Evolutionary conservation across 2,329 filamentous ascomycete species (phyloP).

Genomic region (Claviceps quebecensis): DNA sequence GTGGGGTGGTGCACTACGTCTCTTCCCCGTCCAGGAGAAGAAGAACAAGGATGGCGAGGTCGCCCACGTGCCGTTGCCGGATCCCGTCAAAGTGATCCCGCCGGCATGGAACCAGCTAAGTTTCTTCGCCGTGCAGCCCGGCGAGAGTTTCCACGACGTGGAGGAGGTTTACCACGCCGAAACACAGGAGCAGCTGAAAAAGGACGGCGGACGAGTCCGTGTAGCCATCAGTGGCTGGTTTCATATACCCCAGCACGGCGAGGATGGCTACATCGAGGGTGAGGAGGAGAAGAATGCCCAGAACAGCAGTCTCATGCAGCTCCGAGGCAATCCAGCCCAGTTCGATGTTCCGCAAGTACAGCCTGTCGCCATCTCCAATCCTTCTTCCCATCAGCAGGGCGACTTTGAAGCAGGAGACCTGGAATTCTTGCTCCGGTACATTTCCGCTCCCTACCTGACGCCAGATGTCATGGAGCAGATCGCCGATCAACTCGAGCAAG

Average conservation of each 20-base stretch:
- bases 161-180: slow-evolving; percentile 82
- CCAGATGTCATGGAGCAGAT: slow-evolving; percentile 82
- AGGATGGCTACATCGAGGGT: slow-evolving; percentile 80
- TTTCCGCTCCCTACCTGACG: slow-evolving; percentile 79
- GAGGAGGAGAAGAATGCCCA: slow-evolving; percentile 78
- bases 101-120: slow-evolving; percentile 95
- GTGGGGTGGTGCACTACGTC: slow-evolving; percentile 83
- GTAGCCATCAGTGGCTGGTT: slow-evolving; percentile 99
- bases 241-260: slow-evolving; percentile 88
- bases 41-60: slow-evolving; percentile 52
- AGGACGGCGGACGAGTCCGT: slow-evolving; percentile 63
- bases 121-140: slow-evolving; percentile 95
- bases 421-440: slow-evolving; percentile 80
- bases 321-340: slow-evolving; percentile 80
- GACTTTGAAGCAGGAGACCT: slow-evolving; percentile 65
- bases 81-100: slow-evolving; percentile 70
- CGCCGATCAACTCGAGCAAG: slow-evolving; percentile 62
- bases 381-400: slow-evolving; percentile 35
- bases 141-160: slow-evolving; percentile 98
- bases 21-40: slow-evolving; percentile 61
- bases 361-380: slow-evolving; percentile 32
- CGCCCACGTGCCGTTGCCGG: slow-evolving; percentile 67
- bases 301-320: slow-evolving; percentile 81
- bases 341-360: slow-evolving; percentile 67
- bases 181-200: slow-evolving; percentile 43